Conservation (phyloP, 139 green algal species). For the Chlorella sp. region DNA sequence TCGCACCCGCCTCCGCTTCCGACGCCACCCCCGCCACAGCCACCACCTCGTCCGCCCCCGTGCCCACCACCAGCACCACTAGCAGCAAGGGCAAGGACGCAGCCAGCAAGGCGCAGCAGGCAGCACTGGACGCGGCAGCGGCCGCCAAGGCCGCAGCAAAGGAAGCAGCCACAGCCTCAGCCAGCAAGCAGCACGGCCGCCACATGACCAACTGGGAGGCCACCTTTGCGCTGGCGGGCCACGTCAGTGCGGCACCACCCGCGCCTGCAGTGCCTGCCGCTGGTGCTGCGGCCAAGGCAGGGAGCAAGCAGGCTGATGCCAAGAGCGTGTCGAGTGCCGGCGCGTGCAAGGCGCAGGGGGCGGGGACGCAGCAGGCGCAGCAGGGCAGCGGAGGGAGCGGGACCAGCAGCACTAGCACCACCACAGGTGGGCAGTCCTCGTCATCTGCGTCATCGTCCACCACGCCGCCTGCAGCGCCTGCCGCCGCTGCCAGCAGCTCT, state of each 20-base stretch:
- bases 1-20: too few species aligned
- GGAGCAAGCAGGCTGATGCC: too few species aligned
- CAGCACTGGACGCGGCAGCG: neutral
- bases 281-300: too few species aligned
- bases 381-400: neutral
- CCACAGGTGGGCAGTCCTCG: too few species aligned
- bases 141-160: neutral
- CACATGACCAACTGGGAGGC: neutral
- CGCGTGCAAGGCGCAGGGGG: neutral
- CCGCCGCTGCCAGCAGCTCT: neutral
- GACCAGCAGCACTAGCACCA: neutral
- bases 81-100: too few species aligned
- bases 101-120: too few species aligned
- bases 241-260: neutral
- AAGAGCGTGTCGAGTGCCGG: neutral
- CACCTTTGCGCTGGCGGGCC: constrained; percentile 2
- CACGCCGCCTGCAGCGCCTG: neutral
- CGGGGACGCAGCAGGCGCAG: neutral
- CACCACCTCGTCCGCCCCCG: too few species aligned
- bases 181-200: neutral
- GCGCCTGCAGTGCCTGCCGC: neutral
- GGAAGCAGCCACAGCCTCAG: neutral
- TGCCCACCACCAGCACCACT: too few species aligned
- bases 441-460: too few species aligned
- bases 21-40: too few species aligned